phyloP scores from a whole-genome alignment of 345 rosid genomes.

The Eutrema japonicum region DNA sequence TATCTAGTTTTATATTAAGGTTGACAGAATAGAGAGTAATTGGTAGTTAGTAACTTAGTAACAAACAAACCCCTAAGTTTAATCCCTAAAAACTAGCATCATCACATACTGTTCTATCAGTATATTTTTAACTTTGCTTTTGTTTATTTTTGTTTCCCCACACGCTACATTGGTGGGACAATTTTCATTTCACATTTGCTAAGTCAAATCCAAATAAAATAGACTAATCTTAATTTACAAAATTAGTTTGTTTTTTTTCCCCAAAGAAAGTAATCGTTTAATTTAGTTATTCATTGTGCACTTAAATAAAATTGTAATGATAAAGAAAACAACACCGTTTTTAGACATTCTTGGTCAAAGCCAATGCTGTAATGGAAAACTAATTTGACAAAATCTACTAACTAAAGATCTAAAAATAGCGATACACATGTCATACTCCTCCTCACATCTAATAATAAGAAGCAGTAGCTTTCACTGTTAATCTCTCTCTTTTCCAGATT shows the following conservation, averaged over 20 bases:
- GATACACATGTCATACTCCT: not conserved
- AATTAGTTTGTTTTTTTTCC: not conserved
- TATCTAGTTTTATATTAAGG: not conserved
- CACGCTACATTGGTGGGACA: conserved; percentile 30
- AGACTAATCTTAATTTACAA: conserved; percentile 12
- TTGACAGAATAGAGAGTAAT: not conserved
- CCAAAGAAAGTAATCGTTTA: too few species aligned
- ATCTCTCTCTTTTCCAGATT: conserved; percentile 28
- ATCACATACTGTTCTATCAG: conserved; percentile 21
- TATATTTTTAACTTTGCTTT: conserved; percentile 22
- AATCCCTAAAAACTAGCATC: conserved; percentile 41
- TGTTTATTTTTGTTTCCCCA: not conserved
- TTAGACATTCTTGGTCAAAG: conserved; percentile 39
- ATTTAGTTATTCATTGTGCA: not conserved
- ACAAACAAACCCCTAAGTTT: conserved; percentile 21
- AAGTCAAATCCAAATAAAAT: conserved; percentile 30
- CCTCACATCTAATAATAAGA: conserved; percentile 29
- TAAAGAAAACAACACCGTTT: not conserved
- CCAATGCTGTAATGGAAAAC: conserved; percentile 16
- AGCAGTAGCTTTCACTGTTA: conserved; percentile 15
- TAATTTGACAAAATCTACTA: not conserved
- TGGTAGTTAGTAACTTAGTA: not conserved
- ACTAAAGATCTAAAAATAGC: conserved; percentile 37
- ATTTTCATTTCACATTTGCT: conserved; percentile 31
- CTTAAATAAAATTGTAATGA: conserved; percentile 11